Base-by-base conservation (phyloP, 441 rosid species). In the Kokia cookei region DNA sequence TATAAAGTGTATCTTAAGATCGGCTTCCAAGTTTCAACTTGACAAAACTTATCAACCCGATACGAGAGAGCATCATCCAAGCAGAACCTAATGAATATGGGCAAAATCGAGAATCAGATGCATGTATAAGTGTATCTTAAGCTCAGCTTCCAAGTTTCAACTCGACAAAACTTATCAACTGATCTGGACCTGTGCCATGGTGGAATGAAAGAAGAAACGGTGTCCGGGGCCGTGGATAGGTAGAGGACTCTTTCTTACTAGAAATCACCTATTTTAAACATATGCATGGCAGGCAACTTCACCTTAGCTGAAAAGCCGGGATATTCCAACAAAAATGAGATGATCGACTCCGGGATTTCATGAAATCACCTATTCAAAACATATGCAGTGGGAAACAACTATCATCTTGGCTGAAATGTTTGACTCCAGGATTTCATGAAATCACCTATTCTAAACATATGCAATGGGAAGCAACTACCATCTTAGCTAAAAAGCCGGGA, bases 61-160 rank as follows among this genome's bases (percentile, higher is more conserved):
- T 4, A 6, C 90, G 89, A 29, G 95, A 84, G 51, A 92, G 83
- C 89, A 86, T 90, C 85, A 92, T 90, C 97, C 97, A 92, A 17
- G 97, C 97, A 64, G 95, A 92, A 69, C 95, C 95, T 90, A 78
- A 55, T 54, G 62, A 51, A 78, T 68, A 26, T 10, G 42, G 29
- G 27, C 22, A 76, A 12, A 62, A 79, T 58, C 48, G 7, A 72
- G 22, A 10, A 69, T 69, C 43, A 75, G 57, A 72, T n/a, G 13
- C 42, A 61, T 55, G 7, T 32, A 58, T 13, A 45, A 45, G 17
- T 48, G 3, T 27, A 67, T 29, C 71, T 6, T 22, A 55, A 4
- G 37, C 70, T 24, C 26, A 2, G 51, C 7, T 64, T 64, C 68
- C 32, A 19, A 64, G 51, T 42, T 42, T 19, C 29, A 19, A 42